Evolutionary conservation across 768 basidiomycete genomes (phyloP).

Genomic region (Kwoniella dejecticola): DNA sequence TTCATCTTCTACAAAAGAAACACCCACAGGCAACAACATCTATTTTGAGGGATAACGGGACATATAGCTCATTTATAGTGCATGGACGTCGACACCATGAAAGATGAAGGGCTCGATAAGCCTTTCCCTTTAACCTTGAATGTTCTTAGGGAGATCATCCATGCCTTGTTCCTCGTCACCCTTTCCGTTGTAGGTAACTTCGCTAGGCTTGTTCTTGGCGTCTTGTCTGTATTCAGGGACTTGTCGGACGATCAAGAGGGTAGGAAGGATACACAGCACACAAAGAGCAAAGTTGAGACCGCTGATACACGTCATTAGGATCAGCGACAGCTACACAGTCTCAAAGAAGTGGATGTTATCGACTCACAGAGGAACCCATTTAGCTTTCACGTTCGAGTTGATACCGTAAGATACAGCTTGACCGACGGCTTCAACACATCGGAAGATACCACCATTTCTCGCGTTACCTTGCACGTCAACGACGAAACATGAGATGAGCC

Average conservation of each 20-base stretch:
- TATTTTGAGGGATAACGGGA: too few species aligned
- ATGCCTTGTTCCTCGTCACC: neutral
- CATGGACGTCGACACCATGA: too few species aligned
- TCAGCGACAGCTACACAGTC: neutral
- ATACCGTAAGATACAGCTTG: constrained; percentile 31
- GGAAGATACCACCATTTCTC: constrained; percentile 27
- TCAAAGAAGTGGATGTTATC: neutral
- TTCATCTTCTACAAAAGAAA: too few species aligned
- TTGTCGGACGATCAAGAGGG: constrained; percentile 1
- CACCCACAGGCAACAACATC: too few species aligned
- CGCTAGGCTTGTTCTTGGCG: constrained; percentile 3
- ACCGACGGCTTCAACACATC: constrained; percentile 26
- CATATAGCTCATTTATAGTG: too few species aligned
- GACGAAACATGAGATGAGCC: constrained; percentile 21
- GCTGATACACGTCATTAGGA: neutral
- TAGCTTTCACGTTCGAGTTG: constrained; percentile 21
- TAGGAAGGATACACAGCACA: constrained; percentile 1
- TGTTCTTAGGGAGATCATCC: neutral
- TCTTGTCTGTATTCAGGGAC: constrained; percentile 1
- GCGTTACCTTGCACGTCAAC: constrained; percentile 20
- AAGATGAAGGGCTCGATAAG: too few species aligned
- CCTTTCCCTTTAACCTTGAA: neutral
- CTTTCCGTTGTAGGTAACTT: constrained; percentile 2
- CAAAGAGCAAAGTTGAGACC: constrained; percentile 3
- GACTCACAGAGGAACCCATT: constrained; percentile 7